Base-by-base conservation (phyloP, 2,329 filamentous ascomycete species). In the Arthrinium puccinioides region DNA sequence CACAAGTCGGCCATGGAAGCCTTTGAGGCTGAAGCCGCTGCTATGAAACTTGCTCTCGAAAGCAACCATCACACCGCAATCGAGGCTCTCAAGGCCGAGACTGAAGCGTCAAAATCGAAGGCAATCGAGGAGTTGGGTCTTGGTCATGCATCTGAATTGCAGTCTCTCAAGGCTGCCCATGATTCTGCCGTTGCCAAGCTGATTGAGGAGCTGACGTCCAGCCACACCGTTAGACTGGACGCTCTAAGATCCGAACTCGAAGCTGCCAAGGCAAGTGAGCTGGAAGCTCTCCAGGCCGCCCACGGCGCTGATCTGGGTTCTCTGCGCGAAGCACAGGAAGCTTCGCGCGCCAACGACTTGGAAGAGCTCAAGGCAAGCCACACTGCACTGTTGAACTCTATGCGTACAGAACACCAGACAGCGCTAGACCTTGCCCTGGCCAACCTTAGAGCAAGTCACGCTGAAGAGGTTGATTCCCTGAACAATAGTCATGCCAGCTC, bases 281-380 rank as follows among this genome's bases (percentile, higher is more conserved):
- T 53, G 16, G 41, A 42, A 5, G 37, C 37, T 6, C 34, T 53
- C 14, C 23, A 30, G 13, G 38, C 42, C 26, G 44, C 39, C 21
- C 51, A 53, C 38, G 32, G 36, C 9, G 37, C 32, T 18, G 36
- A 39, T 15, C 33, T 53, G 9, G 44, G 47, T n/a, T 24, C 34
- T n/a, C 27, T 55, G 16, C 53, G 45, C 36, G 23, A 8, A 9
- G 44, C 51, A 6, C 48, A 55, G 21, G 48, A 35, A 25, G 16
- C 33, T 32, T 38, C 37, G 15, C 34, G 37, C 14, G 21, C 27
- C 29, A 38, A 44, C 25, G 42, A 54, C 36, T 24, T 52, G 13
- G 39, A 50, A 15, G 42, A 49, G 21, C 42, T 51, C n/a, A 47
- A 47, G 23, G 43, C 43, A 16, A 28, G 39, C 9, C 53, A 56